Conservation (phyloP, 129 eudicot genomes). For the Sambucus nigra region DNA sequence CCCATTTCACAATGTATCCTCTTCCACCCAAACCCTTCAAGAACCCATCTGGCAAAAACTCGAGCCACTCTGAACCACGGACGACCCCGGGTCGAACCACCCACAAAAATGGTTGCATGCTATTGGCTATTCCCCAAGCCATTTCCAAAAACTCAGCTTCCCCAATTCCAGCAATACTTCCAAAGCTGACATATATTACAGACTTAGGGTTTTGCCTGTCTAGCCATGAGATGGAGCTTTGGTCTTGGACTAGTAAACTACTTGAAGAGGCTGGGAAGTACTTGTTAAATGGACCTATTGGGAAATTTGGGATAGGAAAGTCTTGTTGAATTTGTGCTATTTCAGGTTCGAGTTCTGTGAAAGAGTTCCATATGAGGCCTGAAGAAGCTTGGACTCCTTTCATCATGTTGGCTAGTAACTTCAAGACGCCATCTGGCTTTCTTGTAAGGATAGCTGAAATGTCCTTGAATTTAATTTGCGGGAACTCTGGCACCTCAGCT, state of each 20-base stretch:
- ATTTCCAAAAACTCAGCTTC: conserved; percentile 25
- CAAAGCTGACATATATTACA: conserved; percentile 50
- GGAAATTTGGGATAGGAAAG: conserved; percentile 23
- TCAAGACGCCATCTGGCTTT: conserved; percentile 10
- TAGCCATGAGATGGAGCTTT: conserved; percentile 30
- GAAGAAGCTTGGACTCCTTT: conserved; percentile 22
- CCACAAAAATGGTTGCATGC: conserved; percentile 39
- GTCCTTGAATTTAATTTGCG: conserved; percentile 30
- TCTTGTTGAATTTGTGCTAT: conserved; percentile 9
- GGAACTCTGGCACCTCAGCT: conserved; percentile 21
- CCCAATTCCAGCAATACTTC: conserved; percentile 33
- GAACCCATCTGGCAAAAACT: conserved; percentile 26
- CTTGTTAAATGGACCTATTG: conserved; percentile 42
- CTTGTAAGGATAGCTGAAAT: conserved; percentile 5
- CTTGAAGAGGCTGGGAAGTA: conserved; percentile 24
- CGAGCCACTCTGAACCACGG: conserved; percentile 25
- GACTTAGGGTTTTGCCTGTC: conserved; percentile 29
- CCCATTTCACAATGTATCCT: conserved; percentile 58
- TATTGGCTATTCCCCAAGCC: conserved; percentile 35
- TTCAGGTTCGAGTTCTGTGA: conserved; percentile 29
- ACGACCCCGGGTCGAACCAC: conserved; percentile 42
- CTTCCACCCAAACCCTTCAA: conserved; percentile 19
- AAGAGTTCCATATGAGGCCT: conserved; percentile 41
- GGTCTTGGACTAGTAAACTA: conserved; percentile 30
- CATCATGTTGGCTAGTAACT: conserved; percentile 10